Conservation (phyloP, 2,329 filamentous ascomycete genomes). For the Colletotrichum filicis region DNA sequence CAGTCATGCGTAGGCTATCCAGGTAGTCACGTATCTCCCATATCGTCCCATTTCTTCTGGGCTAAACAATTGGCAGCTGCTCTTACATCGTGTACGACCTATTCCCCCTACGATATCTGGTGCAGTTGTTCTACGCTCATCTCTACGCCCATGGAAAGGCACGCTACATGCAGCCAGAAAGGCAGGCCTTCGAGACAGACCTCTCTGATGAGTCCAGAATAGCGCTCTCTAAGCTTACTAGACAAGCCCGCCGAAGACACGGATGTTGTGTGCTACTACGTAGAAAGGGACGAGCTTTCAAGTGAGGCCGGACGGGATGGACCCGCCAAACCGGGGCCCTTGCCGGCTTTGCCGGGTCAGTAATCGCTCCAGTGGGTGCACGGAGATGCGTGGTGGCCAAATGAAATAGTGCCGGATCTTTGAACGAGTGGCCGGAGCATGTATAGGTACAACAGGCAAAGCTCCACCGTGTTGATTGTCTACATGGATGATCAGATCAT, state of each 20-base stretch:
- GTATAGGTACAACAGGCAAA: slow-evolving; percentile 12
- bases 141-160: neutral
- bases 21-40: neutral
- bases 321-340: neutral
- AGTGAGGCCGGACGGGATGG: slow-evolving; percentile 5
- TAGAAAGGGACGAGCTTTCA: neutral
- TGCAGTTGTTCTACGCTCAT: neutral
- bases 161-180: neutral
- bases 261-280: neutral
- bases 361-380: neutral
- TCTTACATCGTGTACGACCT: neutral
- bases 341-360: slow-evolving; percentile 1
- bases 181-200: neutral
- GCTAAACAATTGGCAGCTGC: neutral
- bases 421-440: neutral
- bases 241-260: neutral
- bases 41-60: neutral
- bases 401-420: neutral
- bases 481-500: slow-evolving; percentile 31
- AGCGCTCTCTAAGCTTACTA: no score
- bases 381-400: neutral
- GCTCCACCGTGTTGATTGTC: slow-evolving; percentile 19
- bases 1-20: neutral
- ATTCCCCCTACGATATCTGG: neutral
- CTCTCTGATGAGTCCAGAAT: neutral